Conservation (phyloP, 352 stramenopile species). For the Phytophthora kernoviae region DNA sequence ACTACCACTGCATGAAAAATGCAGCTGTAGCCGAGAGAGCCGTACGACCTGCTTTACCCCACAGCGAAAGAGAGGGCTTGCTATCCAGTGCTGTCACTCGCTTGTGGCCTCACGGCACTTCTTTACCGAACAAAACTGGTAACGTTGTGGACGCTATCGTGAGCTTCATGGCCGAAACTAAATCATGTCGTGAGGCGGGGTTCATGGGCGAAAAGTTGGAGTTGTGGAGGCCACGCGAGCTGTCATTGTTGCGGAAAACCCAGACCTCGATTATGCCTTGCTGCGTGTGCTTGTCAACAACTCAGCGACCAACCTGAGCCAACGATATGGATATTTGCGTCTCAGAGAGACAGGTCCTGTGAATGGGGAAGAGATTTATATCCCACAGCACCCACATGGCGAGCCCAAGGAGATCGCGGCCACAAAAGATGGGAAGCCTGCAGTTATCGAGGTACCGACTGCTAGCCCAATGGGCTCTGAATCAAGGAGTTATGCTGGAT, state of each 20-base stretch:
- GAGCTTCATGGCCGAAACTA: slow-evolving; percentile 67
- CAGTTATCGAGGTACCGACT: slow-evolving; percentile 38
- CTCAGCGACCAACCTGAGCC: slow-evolving; percentile 32
- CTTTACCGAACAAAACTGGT: slow-evolving; percentile 11
- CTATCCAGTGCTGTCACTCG: slow-evolving; percentile 31
- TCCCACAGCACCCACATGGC: slow-evolving; percentile 67
- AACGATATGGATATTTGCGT: slow-evolving; percentile 56
- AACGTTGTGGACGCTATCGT: slow-evolving; percentile 33
- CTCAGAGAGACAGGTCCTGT: slow-evolving; percentile 44
- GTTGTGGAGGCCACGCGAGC: slow-evolving; percentile 51
- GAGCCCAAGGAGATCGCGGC: slow-evolving; percentile 64
- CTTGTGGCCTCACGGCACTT: slow-evolving; percentile 11
- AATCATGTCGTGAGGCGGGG: slow-evolving; percentile 36
- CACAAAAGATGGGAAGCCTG: slow-evolving; percentile 45
- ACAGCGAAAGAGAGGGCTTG: slow-evolving; percentile 20
- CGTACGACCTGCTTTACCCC: not conserved
- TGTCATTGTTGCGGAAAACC: slow-evolving; percentile 42
- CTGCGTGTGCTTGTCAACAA: slow-evolving; percentile 47
- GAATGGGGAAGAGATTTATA: slow-evolving; percentile 64
- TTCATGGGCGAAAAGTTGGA: slow-evolving; percentile 41
- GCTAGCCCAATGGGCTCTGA: slow-evolving; percentile 4
- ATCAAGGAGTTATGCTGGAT: not conserved
- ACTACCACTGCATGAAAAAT: slow-evolving; percentile 66
- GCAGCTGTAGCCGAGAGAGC: slow-evolving; percentile 9
- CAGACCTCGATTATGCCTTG: slow-evolving; percentile 63